Conservation (phyloP, 768 basidiomycete species). For the Leucogyrophana mollusca region DNA sequence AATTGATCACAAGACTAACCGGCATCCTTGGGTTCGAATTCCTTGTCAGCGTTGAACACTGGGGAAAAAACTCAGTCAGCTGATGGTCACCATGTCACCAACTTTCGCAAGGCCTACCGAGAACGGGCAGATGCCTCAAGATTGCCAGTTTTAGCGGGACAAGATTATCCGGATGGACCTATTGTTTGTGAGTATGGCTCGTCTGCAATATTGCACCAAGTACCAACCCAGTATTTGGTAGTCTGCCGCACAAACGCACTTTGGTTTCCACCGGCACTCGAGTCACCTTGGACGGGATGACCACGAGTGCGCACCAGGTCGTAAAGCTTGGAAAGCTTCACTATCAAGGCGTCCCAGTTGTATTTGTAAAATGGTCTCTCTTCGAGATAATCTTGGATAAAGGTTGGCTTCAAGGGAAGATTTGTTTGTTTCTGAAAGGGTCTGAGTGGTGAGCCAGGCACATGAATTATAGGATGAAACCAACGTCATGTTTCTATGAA, state of each 20-base stretch:
- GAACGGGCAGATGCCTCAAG: conserved; percentile 86
- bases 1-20: conserved; percentile 37
- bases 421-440: conserved; percentile 85
- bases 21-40: conserved; percentile 83
- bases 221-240: conserved; percentile 94
- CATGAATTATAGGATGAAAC: conserved; percentile 14
- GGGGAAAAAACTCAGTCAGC: conserved; percentile 9
- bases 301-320: conserved; percentile 95
- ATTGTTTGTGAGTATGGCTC: conserved; percentile 6
- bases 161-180: conserved; percentile 92
- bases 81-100: not conserved
- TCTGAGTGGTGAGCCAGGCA: conserved; percentile 8
- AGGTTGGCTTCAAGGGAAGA: conserved; percentile 76
- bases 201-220: not conserved
- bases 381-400: conserved; percentile 89
- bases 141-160: conserved; percentile 93
- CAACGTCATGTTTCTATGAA: conserved; percentile 87
- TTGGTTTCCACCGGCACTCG: conserved; percentile 91
- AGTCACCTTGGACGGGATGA: conserved; percentile 91
- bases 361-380: conserved; percentile 96
- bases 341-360: conserved; percentile 93
- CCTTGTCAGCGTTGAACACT: conserved; percentile 95
- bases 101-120: conserved; percentile 53
- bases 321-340: conserved; percentile 93
- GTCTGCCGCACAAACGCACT: conserved; percentile 98